A percentile compares a stretch with the other conserved stretches of the same genome.
phyloP scores from a whole-genome alignment of 2,329 filamentous ascomycete species.

The Zasmidium citrigriseum region DNA sequence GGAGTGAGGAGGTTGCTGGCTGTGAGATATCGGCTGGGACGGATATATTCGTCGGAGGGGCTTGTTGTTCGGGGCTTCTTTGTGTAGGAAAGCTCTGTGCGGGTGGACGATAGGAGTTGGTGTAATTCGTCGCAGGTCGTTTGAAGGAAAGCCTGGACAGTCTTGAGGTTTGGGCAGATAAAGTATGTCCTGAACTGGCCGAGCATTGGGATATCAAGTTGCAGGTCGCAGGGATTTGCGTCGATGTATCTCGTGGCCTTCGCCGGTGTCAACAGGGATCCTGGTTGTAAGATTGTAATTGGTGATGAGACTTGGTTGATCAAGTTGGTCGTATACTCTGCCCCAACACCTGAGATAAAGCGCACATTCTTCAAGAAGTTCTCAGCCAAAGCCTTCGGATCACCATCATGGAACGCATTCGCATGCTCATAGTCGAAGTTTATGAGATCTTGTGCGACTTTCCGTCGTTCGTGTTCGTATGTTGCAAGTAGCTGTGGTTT shows the following conservation, averaged over 20 bases:
- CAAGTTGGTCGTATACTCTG: slow-evolving; percentile 53
- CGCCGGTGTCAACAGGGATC: slow-evolving; percentile 61
- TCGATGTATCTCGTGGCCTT: slow-evolving; percentile 75
- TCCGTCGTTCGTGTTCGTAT: slow-evolving; percentile 45
- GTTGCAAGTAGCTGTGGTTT: slow-evolving; percentile 40
- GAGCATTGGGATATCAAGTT: slow-evolving; percentile 75
- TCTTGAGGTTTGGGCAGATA: slow-evolving; percentile 63
- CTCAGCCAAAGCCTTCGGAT: slow-evolving; percentile 62
- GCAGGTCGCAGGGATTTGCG: slow-evolving; percentile 74
- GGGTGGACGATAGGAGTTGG: slow-evolving; percentile 55
- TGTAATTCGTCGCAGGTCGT: slow-evolving; percentile 59
- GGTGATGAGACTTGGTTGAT: neutral
- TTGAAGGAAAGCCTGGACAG: slow-evolving; percentile 59
- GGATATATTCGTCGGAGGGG: slow-evolving; percentile 65
- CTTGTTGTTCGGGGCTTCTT: slow-evolving; percentile 59
- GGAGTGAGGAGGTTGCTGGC: slow-evolving; percentile 71
- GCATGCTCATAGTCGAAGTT: slow-evolving; percentile 51
- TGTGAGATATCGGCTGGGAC: slow-evolving; percentile 68
- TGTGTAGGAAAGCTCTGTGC: slow-evolving; percentile 63
- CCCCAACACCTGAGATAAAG: slow-evolving; percentile 73
- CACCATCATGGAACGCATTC: slow-evolving; percentile 59
- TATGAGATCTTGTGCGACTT: slow-evolving; percentile 47
- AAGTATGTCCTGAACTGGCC: slow-evolving; percentile 77
- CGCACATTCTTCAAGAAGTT: slow-evolving; percentile 72
- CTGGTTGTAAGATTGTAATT: slow-evolving; percentile 23